Conservation (phyloP, 176 grass and related monocot genomes). For the Leersia perrieri region DNA sequence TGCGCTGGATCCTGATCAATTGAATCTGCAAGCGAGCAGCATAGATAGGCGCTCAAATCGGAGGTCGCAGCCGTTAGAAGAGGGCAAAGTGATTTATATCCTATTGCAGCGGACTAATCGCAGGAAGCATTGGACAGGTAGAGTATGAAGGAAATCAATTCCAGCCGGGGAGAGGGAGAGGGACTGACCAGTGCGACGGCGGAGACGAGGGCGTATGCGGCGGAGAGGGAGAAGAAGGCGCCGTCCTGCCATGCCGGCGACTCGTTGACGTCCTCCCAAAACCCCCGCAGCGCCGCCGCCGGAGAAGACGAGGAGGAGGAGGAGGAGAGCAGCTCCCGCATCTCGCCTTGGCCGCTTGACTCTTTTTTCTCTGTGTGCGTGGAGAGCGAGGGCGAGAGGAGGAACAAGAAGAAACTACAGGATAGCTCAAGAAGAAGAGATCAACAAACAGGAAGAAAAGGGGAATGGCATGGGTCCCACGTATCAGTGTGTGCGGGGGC, state of each 20-base stretch:
- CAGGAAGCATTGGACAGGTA: neutral
- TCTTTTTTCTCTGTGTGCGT: neutral
- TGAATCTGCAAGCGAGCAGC: slow-evolving; percentile 62
- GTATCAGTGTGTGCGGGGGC: neutral
- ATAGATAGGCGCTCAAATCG: neutral
- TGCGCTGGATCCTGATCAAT: slow-evolving; percentile 73
- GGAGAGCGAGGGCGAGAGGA: neutral
- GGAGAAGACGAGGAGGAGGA: neutral
- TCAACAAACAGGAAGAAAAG: neutral
- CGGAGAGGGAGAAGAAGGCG: slow-evolving; percentile 82
- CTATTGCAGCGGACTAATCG: no score
- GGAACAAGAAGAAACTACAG: neutral
- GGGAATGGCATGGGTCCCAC: neutral
- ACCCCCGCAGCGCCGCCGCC: slow-evolving; percentile 29
- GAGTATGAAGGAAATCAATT: neutral
- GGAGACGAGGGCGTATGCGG: slow-evolving; percentile 82
- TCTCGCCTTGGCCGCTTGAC: neutral
- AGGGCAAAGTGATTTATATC: no score
- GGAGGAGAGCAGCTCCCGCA: slow-evolving; percentile 36
- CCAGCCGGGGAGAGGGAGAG: neutral
- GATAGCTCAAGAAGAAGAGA: neutral
- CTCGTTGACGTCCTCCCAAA: slow-evolving; percentile 78
- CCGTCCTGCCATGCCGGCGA: slow-evolving; percentile 75
- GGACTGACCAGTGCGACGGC: slow-evolving; percentile 65
- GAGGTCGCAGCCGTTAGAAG: neutral